These are phyloP conservation scores for Rhizopogon roseolus DNA, from an alignment of 768 basidiomycete genomes.

Conservation along the genomic window DNA sequence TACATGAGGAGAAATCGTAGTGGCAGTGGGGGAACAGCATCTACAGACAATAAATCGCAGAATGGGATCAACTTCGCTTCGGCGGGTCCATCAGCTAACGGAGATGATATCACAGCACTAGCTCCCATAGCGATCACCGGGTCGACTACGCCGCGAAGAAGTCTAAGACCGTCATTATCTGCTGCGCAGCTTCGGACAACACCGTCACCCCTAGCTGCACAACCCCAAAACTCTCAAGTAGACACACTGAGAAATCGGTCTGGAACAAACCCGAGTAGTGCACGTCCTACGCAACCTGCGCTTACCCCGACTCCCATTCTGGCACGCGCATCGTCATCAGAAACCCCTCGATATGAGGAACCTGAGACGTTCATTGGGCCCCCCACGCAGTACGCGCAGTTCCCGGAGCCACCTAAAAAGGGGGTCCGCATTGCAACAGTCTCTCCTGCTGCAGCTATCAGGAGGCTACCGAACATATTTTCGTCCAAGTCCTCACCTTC, in stretches of 20 bases:
- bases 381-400: conserved; percentile 63
- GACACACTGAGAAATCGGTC: conserved; percentile 50
- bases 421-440: conserved; percentile 32
- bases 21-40: conserved; percentile 70
- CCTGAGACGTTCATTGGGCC: conserved; percentile 57
- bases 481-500: conserved; percentile 44
- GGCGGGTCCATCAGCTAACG: conserved; percentile 46
- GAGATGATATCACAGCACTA: conserved; percentile 49
- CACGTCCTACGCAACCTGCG: conserved; percentile 37
- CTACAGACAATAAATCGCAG: conserved; percentile 66
- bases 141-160: conserved; percentile 52
- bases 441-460: conserved; percentile 44
- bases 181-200: conserved; percentile 68
- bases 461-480: conserved; percentile 67
- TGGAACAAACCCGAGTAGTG: conserved; percentile 58
- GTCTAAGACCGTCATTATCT: conserved; percentile 68
- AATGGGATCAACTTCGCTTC: conserved; percentile 46
- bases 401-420: conserved; percentile 63
- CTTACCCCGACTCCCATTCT: conserved; percentile 37
- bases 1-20: conserved; percentile 80
- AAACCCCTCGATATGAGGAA: conserved; percentile 40
- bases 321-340: conserved; percentile 54
- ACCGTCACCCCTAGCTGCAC: conserved; percentile 31
- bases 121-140: conserved; percentile 44
- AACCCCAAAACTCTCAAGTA: conserved; percentile 34